Percentiles rank a stretch among this genome's conserved stretches.
phyloP scores from a whole-genome alignment of 495 filamentous ascomycete species.

The Neurospora hispaniola region DNA sequence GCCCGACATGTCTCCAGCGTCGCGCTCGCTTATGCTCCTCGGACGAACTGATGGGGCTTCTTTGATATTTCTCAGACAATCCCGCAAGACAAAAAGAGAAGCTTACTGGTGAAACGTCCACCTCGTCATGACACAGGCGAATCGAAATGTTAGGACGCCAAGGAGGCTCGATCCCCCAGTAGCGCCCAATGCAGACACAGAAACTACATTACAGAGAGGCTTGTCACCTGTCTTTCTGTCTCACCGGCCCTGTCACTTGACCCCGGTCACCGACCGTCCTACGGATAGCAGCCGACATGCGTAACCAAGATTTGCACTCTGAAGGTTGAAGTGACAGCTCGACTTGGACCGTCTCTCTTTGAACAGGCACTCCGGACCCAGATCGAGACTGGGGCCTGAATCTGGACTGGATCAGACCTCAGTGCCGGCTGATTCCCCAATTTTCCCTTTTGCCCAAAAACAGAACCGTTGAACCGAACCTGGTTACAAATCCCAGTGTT shows the following conservation, averaged over 20 bases:
- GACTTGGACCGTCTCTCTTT: not conserved
- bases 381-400: not conserved
- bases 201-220: not conserved
- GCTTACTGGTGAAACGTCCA: not conserved
- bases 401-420: not conserved
- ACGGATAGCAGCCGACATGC: conserved; percentile 13
- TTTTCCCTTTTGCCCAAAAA: not conserved
- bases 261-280: conserved; percentile 7
- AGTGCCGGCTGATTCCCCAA: not conserved
- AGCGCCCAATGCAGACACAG: not conserved
- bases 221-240: not conserved
- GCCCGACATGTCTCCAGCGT: not conserved
- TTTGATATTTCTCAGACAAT: not conserved
- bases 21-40: not conserved
- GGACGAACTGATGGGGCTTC: not conserved
- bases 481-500: not conserved
- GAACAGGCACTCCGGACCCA: not conserved
- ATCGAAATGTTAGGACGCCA: not conserved
- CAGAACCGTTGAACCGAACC: not conserved
- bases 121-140: not conserved
- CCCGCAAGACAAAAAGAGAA: not conserved
- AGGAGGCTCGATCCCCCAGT: not conserved
- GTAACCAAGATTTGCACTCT: conserved; percentile 23
- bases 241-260: not conserved
- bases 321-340: conserved; percentile 9